phyloP scores from a whole-genome alignment of 805 yeast genomes.

The Teunomyces pallodes region DNA sequence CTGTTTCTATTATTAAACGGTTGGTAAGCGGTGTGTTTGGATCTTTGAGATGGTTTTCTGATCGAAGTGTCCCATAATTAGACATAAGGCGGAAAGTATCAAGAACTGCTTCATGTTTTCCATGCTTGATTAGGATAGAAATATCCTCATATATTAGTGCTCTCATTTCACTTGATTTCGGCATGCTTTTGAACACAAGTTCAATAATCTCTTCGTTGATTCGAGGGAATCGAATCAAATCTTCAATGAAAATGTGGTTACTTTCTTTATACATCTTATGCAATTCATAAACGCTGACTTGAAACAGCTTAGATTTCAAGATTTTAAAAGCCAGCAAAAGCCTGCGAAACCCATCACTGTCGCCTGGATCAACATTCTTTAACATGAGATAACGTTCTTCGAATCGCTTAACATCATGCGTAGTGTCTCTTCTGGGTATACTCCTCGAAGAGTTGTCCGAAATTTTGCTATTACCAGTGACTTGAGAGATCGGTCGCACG shows the following conservation, averaged over 20 bases:
- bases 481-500: not conserved
- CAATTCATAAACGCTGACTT: not conserved
- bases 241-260: conserved; percentile 14
- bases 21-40: conserved; percentile 8
- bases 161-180: conserved; percentile 18
- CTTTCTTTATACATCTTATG: not conserved
- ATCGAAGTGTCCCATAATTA: not conserved
- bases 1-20: conserved; percentile 15
- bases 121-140: conserved; percentile 4
- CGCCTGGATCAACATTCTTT: not conserved
- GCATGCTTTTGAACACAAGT: conserved; percentile 13
- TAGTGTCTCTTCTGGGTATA: not conserved
- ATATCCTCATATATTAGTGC: conserved; percentile 19
- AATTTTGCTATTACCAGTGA: not conserved
- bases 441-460: not conserved
- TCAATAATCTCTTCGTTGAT: conserved; percentile 16
- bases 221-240: conserved; percentile 17
- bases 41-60: not conserved
- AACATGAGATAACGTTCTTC: conserved; percentile 1
- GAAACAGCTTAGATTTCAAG: not conserved
- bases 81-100: not conserved
- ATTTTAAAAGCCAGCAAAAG: not conserved
- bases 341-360: not conserved
- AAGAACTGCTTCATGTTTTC: not conserved
- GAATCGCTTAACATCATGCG: not conserved